Evolutionary conservation across 768 basidiomycete species (phyloP).

Genomic region (Lentinula detonsa): DNA sequence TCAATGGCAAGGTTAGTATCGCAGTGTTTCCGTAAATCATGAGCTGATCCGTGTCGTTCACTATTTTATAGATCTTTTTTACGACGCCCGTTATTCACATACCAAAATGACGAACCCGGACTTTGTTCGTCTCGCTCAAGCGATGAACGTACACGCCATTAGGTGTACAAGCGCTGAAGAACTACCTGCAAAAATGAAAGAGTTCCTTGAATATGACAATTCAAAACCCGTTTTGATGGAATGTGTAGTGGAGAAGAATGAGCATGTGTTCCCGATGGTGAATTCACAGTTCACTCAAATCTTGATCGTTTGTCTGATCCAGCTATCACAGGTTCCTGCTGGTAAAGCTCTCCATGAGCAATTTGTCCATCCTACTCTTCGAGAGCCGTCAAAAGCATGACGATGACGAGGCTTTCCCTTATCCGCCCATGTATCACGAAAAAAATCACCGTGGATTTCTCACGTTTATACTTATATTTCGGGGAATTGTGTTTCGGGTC

Average conservation of each 20-base stretch:
- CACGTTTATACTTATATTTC: too few species aligned
- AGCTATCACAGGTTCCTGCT: conserved; percentile 60
- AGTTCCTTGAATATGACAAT: conserved; percentile 93
- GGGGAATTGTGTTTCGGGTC: too few species aligned
- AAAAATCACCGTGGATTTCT: too few species aligned
- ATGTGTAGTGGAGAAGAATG: conserved; percentile 76
- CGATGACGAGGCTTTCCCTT: neutral
- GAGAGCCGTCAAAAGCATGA: conserved; percentile 6
- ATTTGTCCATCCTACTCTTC: conserved; percentile 62
- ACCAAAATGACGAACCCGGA: conserved; percentile 95
- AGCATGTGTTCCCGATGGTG: conserved; percentile 92
- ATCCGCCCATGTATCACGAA: too few species aligned
- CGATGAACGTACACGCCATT: conserved; percentile 93
- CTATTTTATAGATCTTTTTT: conserved; percentile 74
- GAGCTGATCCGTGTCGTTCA: neutral
- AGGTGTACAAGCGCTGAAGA: conserved; percentile 66
- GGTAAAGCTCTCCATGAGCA: conserved; percentile 95
- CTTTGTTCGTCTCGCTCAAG: conserved; percentile 81
- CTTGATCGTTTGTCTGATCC: conserved; percentile 2
- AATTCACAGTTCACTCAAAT: conserved; percentile 10
- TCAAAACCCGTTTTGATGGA: conserved; percentile 87
- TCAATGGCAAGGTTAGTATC: conserved; percentile 88
- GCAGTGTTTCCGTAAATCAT: neutral
- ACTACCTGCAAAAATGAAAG: conserved; percentile 94
- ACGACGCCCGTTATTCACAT: conserved; percentile 94